A percentile compares a stretch with the other conserved stretches of the same genome.
phyloP scores from a whole-genome alignment of 768 basidiomycete genomes.

The Suillus ampliporus region DNA sequence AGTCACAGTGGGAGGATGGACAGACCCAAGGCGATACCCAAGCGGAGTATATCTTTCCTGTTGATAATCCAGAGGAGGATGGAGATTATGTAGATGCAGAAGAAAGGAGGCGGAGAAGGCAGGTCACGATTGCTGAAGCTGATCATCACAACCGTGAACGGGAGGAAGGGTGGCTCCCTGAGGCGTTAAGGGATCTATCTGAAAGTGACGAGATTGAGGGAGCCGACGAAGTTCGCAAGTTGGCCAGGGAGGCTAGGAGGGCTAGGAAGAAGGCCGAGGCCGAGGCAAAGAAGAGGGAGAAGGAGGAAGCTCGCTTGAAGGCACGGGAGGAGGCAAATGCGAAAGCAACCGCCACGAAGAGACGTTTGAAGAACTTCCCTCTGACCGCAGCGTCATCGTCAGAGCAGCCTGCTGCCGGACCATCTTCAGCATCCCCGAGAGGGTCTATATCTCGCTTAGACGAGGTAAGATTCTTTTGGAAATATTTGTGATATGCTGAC shows the following conservation, averaged over 20 bases:
- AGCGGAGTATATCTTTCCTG: constrained; percentile 33
- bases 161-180: constrained; percentile 36
- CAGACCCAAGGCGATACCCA: constrained; percentile 20
- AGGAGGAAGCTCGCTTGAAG: constrained; percentile 18
- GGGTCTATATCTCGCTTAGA: background rate
- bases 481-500: background rate
- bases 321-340: constrained; percentile 9
- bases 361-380: constrained; percentile 32
- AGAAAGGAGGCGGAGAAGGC: constrained; percentile 19
- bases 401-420: constrained; percentile 4
- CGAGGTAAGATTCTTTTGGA: background rate
- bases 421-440: background rate
- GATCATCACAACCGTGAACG: constrained; percentile 7
- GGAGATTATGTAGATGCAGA: constrained; percentile 31
- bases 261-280: constrained; percentile 32
- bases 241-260: constrained; percentile 41
- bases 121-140: constrained; percentile 4
- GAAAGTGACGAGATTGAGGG: constrained; percentile 50
- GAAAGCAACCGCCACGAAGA: constrained; percentile 22
- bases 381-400: constrained; percentile 11
- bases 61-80: constrained; percentile 29
- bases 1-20: constrained; percentile 36
- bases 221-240: constrained; percentile 32
- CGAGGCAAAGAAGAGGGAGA: constrained; percentile 22
- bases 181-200: constrained; percentile 42